Base-by-base conservation (phyloP, 2,329 filamentous ascomycete genomes). In the Venturia pyrina region DNA sequence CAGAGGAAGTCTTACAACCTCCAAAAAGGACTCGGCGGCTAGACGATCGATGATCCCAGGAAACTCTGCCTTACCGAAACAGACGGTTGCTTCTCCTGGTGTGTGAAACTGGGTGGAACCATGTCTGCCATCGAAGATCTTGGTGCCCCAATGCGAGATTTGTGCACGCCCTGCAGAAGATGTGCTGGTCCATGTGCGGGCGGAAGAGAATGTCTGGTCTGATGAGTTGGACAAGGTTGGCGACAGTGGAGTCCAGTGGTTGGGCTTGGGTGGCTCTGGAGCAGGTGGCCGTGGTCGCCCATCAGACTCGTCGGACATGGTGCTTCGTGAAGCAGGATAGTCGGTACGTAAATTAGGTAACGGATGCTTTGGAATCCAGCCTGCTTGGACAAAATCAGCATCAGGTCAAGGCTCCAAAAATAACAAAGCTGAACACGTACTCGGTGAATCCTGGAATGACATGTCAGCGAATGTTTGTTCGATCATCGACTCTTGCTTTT, bases 1-100 rank as follows among this genome's bases (percentile, higher is more conserved):
- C 67, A 85, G 82, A 0, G 79, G 76, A 63, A 78, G 57, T 67
- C 79, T 73, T 7, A 78, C 67, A 0, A 78, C 74, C 66, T 74
- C 75, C n/a, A 75, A 69, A 65, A 79, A 81, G 5, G 74, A 75
- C 43, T 80, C 77, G n/a, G 67, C 68, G 1, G 72, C 71, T 11
- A 78, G 69, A 44, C 73, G 67, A 65, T 74, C 71, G 44, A 78
- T 71, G 2, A 74, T 73, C 15, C 70, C 68, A 7, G 65, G 46
- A 19, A 46, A 43, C 32, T 63, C 59, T 37, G 43, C 43, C 48
- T 62, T 34, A 17, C 37, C 62, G 59, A 65, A 66, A 61, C 56
- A 70, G 40, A 13, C 28, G 17, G 63, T 53, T 28, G 62, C 62
- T 43, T 64, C 64, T 56, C 73, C 75, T 17, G 74, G 70, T 0